Evolutionary conservation across 1,284 basidiomycete species (phyloP).

Genomic region (Termitomyces sp.): DNA sequence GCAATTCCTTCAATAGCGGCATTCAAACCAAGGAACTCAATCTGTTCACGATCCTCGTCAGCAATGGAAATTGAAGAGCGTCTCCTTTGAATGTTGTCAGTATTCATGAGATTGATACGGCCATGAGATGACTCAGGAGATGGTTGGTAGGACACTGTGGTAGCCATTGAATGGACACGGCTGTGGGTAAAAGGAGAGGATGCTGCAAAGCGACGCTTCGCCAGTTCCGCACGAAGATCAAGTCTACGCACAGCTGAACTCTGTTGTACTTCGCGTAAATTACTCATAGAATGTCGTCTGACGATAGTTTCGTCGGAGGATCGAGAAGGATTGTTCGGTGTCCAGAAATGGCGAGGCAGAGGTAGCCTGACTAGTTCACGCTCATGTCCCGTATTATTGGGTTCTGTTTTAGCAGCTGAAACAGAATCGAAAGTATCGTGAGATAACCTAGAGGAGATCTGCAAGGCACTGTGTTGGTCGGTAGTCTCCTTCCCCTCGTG

Average conservation of each 20-base stretch:
- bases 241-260: conserved; percentile 6
- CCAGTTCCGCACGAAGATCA: conserved; percentile 15
- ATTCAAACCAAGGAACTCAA: conserved; percentile 16
- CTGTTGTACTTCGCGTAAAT: neutral
- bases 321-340: conserved; percentile 13
- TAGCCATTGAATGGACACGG: conserved; percentile 3
- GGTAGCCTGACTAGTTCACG: neutral
- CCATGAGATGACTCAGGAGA: neutral
- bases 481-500: neutral
- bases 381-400: neutral
- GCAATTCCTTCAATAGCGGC: conserved; percentile 16
- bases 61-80: conserved; percentile 13
- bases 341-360: conserved; percentile 11
- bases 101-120: neutral
- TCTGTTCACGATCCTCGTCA: conserved; percentile 16
- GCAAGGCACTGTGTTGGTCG: neutral
- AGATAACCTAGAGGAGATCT: neutral
- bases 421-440: neutral
- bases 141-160: neutral
- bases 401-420: neutral
- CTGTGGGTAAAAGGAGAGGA: conserved; percentile 6
- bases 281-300: conserved; percentile 14
- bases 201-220: conserved; percentile 6
- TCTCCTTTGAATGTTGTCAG: neutral
- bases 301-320: neutral